Conservation (phyloP, 805 yeast genomes). For the Starmerella roubikii region DNA sequence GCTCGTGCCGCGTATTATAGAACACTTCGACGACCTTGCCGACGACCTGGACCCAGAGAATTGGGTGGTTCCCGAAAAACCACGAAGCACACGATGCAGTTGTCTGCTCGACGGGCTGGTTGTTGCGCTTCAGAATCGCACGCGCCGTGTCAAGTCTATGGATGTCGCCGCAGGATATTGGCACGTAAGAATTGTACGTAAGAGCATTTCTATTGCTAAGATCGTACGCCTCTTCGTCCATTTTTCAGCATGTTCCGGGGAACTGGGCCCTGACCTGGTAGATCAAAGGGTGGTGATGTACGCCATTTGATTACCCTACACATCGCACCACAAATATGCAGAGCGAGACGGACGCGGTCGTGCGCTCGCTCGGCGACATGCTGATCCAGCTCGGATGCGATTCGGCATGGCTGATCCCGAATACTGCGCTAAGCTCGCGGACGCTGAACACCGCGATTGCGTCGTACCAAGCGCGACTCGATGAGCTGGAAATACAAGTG, state of each 20-base stretch:
- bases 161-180: slow-evolving; percentile 9
- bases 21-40: slow-evolving; percentile 1
- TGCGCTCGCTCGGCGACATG: slow-evolving; percentile 18
- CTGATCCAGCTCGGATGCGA: slow-evolving; percentile 19
- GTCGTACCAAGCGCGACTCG: slow-evolving; percentile 13
- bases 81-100: neutral
- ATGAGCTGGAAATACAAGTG: slow-evolving; percentile 12
- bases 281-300: too few species aligned
- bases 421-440: slow-evolving; percentile 15
- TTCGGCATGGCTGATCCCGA: slow-evolving; percentile 19
- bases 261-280: too few species aligned
- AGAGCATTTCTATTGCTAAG: neutral
- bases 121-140: neutral
- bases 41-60: slow-evolving; percentile 3
- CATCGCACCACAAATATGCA: too few species aligned
- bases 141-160: neutral
- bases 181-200: slow-evolving; percentile 9
- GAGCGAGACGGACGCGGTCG: slow-evolving; percentile 11
- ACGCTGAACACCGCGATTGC: slow-evolving; percentile 15
- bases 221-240: neutral
- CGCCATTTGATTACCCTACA: too few species aligned
- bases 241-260: too few species aligned
- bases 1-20: neutral
- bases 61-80: slow-evolving; percentile 12
- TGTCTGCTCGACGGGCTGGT: neutral